A percentile compares a stretch with the other conserved stretches of the same genome.
These are phyloP conservation scores for Gynandropsis gynandra DNA, from an alignment of 345 rosid genomes.

Conservation along the genomic window DNA sequence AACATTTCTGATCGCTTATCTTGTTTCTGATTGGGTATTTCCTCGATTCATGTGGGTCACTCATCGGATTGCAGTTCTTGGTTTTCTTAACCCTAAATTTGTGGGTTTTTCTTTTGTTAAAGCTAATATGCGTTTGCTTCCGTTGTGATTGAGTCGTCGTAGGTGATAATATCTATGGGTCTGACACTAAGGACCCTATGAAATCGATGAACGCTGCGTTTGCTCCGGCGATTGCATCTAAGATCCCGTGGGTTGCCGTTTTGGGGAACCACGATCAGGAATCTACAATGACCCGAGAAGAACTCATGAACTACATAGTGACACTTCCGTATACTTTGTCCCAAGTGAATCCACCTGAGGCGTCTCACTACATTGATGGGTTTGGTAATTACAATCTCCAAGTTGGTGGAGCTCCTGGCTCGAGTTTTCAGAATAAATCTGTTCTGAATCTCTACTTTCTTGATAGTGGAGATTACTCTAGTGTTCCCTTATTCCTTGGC, in stretches of 20 bases:
- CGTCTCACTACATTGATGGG: slow-evolving; percentile 59
- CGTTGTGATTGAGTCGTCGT: slow-evolving; percentile 12
- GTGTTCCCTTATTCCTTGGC: slow-evolving; percentile 44
- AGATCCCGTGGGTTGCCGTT: slow-evolving; percentile 81
- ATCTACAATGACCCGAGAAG: slow-evolving; percentile 60
- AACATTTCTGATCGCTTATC: not conserved
- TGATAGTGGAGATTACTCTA: slow-evolving; percentile 89
- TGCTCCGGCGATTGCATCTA: slow-evolving; percentile 72
- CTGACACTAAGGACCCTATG: slow-evolving; percentile 55
- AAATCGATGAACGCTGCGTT: slow-evolving; percentile 70
- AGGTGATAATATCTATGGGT: slow-evolving; percentile 84
- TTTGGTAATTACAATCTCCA: slow-evolving; percentile 94
- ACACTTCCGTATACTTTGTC: slow-evolving; percentile 62
- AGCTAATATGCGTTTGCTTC: not conserved
- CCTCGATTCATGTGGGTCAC: not conserved
- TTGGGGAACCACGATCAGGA: slow-evolving; percentile 96
- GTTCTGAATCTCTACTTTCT: slow-evolving; percentile 79
- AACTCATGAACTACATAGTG: slow-evolving; percentile 73
- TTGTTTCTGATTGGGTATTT: not conserved
- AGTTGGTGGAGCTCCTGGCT: slow-evolving; percentile 59
- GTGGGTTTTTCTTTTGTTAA: too few relatives aligned
- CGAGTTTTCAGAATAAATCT: slow-evolving; percentile 70
- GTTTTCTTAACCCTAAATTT: too few relatives aligned
- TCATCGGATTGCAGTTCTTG: too few relatives aligned
- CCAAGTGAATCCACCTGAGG: slow-evolving; percentile 53